phyloP scores from a whole-genome alignment of 768 basidiomycete genomes.

The Sistotremastrum niveocremeum region DNA sequence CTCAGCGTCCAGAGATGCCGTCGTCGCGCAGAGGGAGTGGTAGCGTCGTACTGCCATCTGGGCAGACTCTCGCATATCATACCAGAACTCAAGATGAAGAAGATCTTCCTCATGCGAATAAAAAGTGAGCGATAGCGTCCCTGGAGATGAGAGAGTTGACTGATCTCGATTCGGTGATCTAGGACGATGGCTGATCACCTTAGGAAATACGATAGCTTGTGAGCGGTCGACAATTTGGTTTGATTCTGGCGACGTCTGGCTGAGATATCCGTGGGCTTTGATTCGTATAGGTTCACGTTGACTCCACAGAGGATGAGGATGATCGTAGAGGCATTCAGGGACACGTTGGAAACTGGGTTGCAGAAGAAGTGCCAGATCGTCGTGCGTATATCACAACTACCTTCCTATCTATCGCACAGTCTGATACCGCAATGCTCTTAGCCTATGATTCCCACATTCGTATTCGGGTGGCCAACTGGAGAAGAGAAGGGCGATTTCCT shows the following conservation, averaged over 20 bases:
- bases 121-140: slow-evolving; percentile 76
- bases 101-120: slow-evolving; percentile 85
- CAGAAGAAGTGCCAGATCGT: slow-evolving; percentile 74
- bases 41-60: slow-evolving; percentile 54
- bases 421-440: no score
- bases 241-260: not conserved
- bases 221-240: slow-evolving; percentile 33
- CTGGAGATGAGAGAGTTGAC: no score
- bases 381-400: slow-evolving; percentile 38
- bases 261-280: slow-evolving; percentile 2
- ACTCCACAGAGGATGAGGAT: slow-evolving; percentile 90
- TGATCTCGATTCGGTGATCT: slow-evolving; percentile 7
- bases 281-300: slow-evolving; percentile 51
- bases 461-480: slow-evolving; percentile 91
- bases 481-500: slow-evolving; percentile 82
- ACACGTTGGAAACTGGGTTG: slow-evolving; percentile 78
- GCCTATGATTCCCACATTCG: slow-evolving; percentile 96
- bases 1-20: no score
- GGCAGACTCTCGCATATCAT: slow-evolving; percentile 74
- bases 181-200: slow-evolving; percentile 93
- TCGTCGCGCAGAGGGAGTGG: slow-evolving; percentile 68
- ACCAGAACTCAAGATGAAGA: slow-evolving; percentile 81
- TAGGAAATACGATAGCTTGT: slow-evolving; percentile 79
- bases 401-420: slow-evolving; percentile 4
- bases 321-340: slow-evolving; percentile 94